Evolutionary conservation across 257 asterid genomes (phyloP).

Genomic region (Handroanthus guayacan): DNA sequence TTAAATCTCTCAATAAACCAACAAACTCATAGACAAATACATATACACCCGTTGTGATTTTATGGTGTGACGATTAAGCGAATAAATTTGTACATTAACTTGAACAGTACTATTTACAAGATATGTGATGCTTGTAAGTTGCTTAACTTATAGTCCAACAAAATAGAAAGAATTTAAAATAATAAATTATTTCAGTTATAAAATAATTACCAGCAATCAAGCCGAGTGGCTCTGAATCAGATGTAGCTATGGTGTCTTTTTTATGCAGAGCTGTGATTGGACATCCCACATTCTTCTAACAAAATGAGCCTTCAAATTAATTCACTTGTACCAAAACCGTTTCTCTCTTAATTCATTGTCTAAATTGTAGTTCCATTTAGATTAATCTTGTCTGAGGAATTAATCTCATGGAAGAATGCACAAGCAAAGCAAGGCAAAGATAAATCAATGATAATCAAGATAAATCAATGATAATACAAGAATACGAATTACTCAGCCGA

Average conservation of each 20-base stretch:
- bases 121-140: not conserved
- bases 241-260: slow-evolving; percentile 13
- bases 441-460: too few species aligned
- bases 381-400: not conserved
- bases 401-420: too few species aligned
- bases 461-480: too few species aligned
- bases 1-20: too few species aligned
- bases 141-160: slow-evolving; percentile 7
- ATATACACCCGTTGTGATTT: too few species aligned
- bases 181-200: not conserved
- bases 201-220: not conserved
- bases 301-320: not conserved
- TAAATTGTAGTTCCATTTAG: not conserved
- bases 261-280: not conserved
- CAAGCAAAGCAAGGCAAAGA: too few species aligned
- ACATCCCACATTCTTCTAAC: not conserved
- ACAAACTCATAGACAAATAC: too few species aligned
- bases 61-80: too few species aligned
- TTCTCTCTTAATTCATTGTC: not conserved
- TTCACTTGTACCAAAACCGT: not conserved
- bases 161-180: not conserved
- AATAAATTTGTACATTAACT: too few species aligned
- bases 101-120: not conserved
- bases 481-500: too few species aligned
- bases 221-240: not conserved